Base-by-base conservation (phyloP, 257 asterid species). In the Mitragyna speciosa region DNA sequence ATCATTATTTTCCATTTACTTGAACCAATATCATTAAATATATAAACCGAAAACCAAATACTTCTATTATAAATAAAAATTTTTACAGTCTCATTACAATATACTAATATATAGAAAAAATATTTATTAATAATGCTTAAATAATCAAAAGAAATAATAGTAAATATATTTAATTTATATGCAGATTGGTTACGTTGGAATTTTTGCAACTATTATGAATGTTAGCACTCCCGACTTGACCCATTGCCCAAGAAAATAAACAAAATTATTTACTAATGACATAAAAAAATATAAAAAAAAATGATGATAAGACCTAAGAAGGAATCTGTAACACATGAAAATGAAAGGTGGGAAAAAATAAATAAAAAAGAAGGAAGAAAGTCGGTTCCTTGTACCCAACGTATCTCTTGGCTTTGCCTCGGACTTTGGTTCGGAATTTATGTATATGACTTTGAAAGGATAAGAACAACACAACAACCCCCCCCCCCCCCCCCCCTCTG, bases 311-410 rank as follows among this genome's bases (percentile, higher is more conserved):
- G 82, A 83, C 79, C 88, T 72, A 87, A 74, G 86, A 75, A 49
- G 65, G 83, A 85, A 77, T 83, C 67, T 69, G 78, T 73, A 88
- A 78, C 88, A 80, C 83, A 83, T 87, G 91, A 90, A 82, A 89
- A 86, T 67, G 88, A 85, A 87, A 87, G 85, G 76, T 6, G 19
- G 3, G 3, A 2, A n/a, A 14, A 28, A 64, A 73, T 73, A 80
- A 79, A 69, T 8, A 47, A 84, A 82, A 91, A 90, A 85, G 91
- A 89, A 85, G 84, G 90, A 83, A 80, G 87, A 83, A 89, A 92
- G 90, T 85, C 87, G 89, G 89, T 92, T 90, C 92, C 97, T 92
- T 90, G 92, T 89, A 75, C 47, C 79, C 85, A 86, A 90, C 89
- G 95, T 89, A 90, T 85, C 87, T 88, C 12, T 7, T 43, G 89